phyloP scores from a whole-genome alignment of 2,329 filamentous ascomycete genomes.

The Emydomyces testavorans region DNA sequence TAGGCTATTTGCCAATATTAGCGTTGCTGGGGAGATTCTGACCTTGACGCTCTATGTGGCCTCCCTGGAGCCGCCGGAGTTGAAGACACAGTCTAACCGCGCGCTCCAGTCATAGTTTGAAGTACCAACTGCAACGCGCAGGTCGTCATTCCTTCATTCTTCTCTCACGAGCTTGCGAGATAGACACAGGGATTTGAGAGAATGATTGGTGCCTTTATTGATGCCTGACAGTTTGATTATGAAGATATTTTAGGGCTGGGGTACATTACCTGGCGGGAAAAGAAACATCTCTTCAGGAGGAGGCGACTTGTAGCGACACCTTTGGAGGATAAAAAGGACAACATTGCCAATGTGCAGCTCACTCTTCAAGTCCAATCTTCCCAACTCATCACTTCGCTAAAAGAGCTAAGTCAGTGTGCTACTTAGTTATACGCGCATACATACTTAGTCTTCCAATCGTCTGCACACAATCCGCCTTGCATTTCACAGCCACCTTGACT shows the following conservation, averaged over 20 bases:
- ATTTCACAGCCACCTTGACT: background rate
- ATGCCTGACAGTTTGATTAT: background rate
- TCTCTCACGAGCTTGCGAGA: conserved; percentile 2
- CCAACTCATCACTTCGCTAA: background rate
- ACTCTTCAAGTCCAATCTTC: background rate
- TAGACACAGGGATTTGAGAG: background rate
- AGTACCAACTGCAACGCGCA: background rate
- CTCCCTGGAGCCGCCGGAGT: conserved; percentile 1
- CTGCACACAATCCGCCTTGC: background rate
- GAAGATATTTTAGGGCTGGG: conserved; percentile 2
- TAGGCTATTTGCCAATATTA: background rate
- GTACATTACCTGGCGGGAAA: conserved; percentile 5
- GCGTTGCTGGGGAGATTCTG: conserved; percentile 7
- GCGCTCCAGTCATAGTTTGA: conserved; percentile 3
- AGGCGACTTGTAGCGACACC: background rate
- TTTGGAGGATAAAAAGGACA: conserved; percentile 7
- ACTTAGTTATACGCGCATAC: background rate
- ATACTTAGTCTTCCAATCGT: background rate
- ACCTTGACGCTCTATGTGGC: background rate
- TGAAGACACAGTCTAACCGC: conserved; percentile 5
- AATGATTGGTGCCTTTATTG: conserved; percentile 3
- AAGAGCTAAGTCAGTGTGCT: background rate
- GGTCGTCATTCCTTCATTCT: background rate
- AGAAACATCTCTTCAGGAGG: background rate
- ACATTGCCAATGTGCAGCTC: background rate